A percentile compares a stretch with the other conserved stretches of the same genome.
These are phyloP conservation scores for Aspergillus caelatus DNA, from an alignment of 2,329 filamentous ascomycete genomes.

Conservation along the genomic window DNA sequence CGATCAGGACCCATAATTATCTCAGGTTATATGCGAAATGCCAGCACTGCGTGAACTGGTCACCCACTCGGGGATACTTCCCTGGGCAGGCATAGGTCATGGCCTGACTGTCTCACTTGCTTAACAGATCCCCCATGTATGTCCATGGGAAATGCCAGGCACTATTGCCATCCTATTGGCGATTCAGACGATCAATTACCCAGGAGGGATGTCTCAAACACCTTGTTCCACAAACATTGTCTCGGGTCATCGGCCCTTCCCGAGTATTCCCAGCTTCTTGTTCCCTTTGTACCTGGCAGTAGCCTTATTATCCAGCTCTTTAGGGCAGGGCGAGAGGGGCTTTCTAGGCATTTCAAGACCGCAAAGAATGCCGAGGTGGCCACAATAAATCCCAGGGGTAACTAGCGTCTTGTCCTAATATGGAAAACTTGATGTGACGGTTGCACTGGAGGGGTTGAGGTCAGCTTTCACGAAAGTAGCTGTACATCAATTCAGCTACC, in stretches of 20 bases:
- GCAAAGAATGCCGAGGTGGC: background rate
- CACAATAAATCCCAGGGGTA: background rate
- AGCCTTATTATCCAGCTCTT: background rate
- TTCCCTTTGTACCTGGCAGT: background rate
- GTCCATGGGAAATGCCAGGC: background rate
- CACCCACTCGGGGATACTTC: background rate
- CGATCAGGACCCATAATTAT: background rate
- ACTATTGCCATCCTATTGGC: background rate
- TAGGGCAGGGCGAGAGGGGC: background rate
- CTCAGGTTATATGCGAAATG: background rate
- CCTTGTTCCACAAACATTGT: background rate
- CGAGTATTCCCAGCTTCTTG: slow-evolving; percentile 1
- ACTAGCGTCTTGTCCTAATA: background rate
- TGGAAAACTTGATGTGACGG: background rate
- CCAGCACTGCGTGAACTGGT: background rate
- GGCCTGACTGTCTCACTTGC: slow-evolving; percentile 1
- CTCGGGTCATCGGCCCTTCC: slow-evolving; percentile 5
- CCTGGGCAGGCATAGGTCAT: background rate
- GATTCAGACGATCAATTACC: background rate
- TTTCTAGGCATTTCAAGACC: background rate
- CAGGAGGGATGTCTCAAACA: background rate
- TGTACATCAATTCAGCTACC: background rate
- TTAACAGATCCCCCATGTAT: background rate
- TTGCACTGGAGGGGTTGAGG: background rate
- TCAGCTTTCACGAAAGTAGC: background rate